Base-by-base conservation (phyloP, 208 protist genomes). In the Trypanosoma avium region DNA sequence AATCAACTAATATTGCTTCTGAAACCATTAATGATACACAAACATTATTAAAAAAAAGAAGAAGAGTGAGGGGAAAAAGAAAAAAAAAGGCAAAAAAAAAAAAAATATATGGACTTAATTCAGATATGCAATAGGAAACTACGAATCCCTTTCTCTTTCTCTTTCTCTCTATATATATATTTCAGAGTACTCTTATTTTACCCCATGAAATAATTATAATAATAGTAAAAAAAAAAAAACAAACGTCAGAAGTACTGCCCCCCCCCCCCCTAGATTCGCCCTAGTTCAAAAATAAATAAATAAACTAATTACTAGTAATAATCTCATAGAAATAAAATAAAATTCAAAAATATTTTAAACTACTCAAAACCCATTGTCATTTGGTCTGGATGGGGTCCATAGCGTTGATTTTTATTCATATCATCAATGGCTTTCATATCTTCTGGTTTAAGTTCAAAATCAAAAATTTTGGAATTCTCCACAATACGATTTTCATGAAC, bases 401-500 rank as follows among this genome's bases (percentile, higher is more conserved):
- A 82, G 68, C 77, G 74, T 27, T 57, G 49, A 55, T 78, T 68
- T 17, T 38, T 70, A 57, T 87, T 79, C 63, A 88, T 75, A 12
- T 36, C 61, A 40, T 83, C 75, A 43, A 90, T 79, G n/a, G 33
- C 27, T 24, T 48, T 61, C 78, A 88, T 79, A n/a, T 91, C 81
- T 40, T 85, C 75, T 8, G 61, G 63, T 10, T 53, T 63, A 8
- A 92, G 74, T 66, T 78, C 71, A 64, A 92, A 88, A 57, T 88
- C 74, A 70, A 82, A 84, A 38, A 86, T 47, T 0, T 85, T 59
- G 6, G 79, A 36, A 72, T 98, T 98, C 73, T 96, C 80, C 22
- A 67, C 59, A 12, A 98, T 93, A 43, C 91, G 81, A 13, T 78
- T 72, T 42, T 65, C 48, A 24, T 90, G 79, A 0, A 70, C 56